Evolutionary conservation across 371 early-diverging fungal genomes (phyloP).

Genomic region (Quaeritorhiza haematococci): DNA sequence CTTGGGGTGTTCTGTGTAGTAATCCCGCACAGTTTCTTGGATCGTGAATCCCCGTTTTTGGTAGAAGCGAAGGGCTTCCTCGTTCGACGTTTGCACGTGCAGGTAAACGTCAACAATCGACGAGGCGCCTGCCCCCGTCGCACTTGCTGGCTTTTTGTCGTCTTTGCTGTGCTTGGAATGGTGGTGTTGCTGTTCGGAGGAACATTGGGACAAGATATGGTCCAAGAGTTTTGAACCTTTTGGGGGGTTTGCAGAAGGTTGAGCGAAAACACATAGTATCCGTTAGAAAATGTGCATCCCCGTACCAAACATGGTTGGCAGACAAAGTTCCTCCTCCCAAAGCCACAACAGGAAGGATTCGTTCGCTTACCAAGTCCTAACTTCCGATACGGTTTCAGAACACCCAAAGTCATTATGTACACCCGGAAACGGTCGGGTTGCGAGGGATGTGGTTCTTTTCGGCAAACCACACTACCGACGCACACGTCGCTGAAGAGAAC

Average conservation of each 20-base stretch:
- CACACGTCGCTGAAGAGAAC: constrained; percentile 74
- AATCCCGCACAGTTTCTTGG: constrained; percentile 60
- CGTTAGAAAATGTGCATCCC: too few relatives aligned
- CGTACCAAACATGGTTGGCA: too few relatives aligned
- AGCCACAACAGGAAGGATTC: too few relatives aligned
- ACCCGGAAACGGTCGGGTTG: constrained; percentile 22
- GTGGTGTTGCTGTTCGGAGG: too few relatives aligned
- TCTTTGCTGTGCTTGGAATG: too few relatives aligned
- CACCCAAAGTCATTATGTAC: constrained; percentile 82
- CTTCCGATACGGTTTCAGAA: constrained; percentile 73
- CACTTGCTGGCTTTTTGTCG: too few relatives aligned
- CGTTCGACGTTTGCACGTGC: constrained; percentile 88
- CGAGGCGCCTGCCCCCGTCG: too few relatives aligned
- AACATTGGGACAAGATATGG: too few relatives aligned
- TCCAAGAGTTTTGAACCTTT: too few relatives aligned
- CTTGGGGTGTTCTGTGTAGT: constrained; percentile 65
- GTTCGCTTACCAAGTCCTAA: constrained; percentile 76
- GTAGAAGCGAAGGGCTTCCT: constrained; percentile 83
- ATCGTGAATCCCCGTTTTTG: constrained; percentile 74
- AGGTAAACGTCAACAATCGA: constrained; percentile 60
- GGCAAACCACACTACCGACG: constrained; percentile 82
- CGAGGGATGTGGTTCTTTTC: constrained; percentile 42
- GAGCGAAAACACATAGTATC: too few relatives aligned
- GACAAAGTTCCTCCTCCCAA: too few relatives aligned
- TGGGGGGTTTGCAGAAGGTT: too few relatives aligned